These are phyloP conservation scores for Rhizophora mangle DNA, from an alignment of 345 rosid genomes.

Conservation along the genomic window DNA sequence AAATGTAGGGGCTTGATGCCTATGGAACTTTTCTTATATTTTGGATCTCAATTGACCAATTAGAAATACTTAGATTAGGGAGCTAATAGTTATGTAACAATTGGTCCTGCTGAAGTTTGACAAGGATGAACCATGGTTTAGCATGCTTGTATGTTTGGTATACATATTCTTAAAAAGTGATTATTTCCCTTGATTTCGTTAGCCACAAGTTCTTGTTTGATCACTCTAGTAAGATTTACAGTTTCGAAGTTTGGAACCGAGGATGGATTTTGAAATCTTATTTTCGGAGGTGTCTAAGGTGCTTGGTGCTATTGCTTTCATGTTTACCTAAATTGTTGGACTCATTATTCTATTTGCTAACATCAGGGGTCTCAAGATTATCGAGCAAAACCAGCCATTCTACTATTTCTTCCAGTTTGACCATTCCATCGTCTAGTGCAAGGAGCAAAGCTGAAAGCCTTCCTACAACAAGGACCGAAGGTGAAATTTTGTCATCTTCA, in stretches of 20 bases:
- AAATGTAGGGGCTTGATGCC: too few species aligned
- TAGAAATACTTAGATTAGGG: too few species aligned
- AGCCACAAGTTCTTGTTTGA: neutral
- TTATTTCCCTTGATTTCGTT: neutral
- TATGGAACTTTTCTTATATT: too few species aligned
- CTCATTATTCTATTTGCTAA: neutral
- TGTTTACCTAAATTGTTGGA: neutral
- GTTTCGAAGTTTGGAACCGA: neutral
- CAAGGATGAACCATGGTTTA: neutral
- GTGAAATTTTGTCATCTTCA: slow-evolving; percentile 45
- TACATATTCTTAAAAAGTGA: neutral
- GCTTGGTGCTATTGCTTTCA: neutral
- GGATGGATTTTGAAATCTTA: neutral
- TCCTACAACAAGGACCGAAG: slow-evolving; percentile 38
- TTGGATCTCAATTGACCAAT: too few species aligned
- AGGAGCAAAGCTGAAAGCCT: slow-evolving; percentile 22
- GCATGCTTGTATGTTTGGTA: neutral
- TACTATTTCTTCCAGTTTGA: slow-evolving; percentile 24
- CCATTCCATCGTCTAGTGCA: slow-evolving; percentile 12
- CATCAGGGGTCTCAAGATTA: slow-evolving; percentile 20
- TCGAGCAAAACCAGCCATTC: slow-evolving; percentile 14
- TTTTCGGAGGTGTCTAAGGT: neutral
- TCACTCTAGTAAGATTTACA: neutral
- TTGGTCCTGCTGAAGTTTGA: too few species aligned
- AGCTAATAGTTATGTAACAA: too few species aligned